These are phyloP conservation scores for Sphagnum contortum DNA, from an alignment of 225 moss, liverwort and hornwort genomes.

Conservation along the genomic window DNA sequence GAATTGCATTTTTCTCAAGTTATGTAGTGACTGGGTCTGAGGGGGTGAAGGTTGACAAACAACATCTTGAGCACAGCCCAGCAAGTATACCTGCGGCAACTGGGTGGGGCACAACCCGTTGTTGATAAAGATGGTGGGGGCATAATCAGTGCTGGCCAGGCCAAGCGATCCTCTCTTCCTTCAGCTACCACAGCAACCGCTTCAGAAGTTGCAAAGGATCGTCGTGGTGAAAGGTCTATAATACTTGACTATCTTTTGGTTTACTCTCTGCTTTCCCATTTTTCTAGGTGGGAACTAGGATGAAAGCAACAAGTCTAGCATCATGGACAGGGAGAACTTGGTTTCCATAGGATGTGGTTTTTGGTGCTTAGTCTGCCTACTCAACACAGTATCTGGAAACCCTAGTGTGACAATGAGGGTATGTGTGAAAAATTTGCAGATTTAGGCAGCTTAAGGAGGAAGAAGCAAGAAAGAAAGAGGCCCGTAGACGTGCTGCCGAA, in stretches of 20 bases:
- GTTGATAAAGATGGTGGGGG: conserved; percentile 54
- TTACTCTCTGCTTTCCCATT: background rate
- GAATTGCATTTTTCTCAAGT: too few species aligned
- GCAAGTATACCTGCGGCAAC: conserved; percentile 79
- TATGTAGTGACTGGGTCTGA: too few species aligned
- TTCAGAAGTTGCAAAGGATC: conserved; percentile 24
- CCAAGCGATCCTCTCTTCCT: conserved; percentile 54
- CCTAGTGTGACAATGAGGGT: too few species aligned
- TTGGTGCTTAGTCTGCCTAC: too few species aligned
- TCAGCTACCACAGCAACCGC: conserved; percentile 19
- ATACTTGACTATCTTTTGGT: background rate
- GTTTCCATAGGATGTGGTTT: too few species aligned
- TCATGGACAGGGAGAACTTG: too few species aligned
- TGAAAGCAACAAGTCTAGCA: too few species aligned
- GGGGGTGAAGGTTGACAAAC: conserved; percentile 62
- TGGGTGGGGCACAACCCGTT: conserved; percentile 37
- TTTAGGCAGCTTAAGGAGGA: conserved; percentile 48
- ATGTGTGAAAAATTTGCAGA: conserved; percentile 7
- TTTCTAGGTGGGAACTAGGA: too few species aligned
- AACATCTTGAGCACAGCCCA: conserved; percentile 91
- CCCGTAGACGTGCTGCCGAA: conserved; percentile 47
- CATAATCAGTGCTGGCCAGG: conserved; percentile 90
- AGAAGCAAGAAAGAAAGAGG: conserved; percentile 49
- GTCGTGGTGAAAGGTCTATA: conserved; percentile 56
- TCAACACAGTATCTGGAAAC: too few species aligned